Evolutionary conservation across 2,329 filamentous ascomycete species (phyloP), one percentile per base, ranked within the genome.

Genomic region (Endocalyx cinctus): DNA sequence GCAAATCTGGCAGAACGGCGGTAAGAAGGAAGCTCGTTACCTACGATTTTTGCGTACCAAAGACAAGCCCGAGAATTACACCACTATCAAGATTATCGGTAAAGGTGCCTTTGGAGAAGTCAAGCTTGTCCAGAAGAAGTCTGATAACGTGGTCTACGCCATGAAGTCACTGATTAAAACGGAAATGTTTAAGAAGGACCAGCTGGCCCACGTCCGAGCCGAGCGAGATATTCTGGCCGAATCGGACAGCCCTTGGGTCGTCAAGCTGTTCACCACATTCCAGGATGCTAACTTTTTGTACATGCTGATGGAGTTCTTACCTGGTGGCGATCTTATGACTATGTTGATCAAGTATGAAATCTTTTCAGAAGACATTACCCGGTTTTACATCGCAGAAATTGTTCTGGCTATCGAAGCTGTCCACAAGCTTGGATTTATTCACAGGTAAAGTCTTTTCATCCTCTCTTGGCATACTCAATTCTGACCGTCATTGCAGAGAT

Each of bases 301-400:
- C 70, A 92, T 98, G 82, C 73, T 98, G 41, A 98, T 98, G 92
- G 92, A 98, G 65, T 98, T 97, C 65, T 75, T 98, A 61, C 92
- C 92, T 6, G 92, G 92, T 62, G 92, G 92, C 62, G 92, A 98
- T 67, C 64, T 98, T 60, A 98, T 98, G 92, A 98, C 92, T 4
- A 98, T 98, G 92, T 73, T 98, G 49, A 98, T 98, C 70, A 98
- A 97, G 73, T 98, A 98, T 57, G 92, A 98, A 61, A 96, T 98
- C 60, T 98, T 98, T 62, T 94, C 88, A 0, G 90, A 97, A 61
- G 92, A 98, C 49, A 97, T 98, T 48, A 98, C 92, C 18, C 81
- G 92, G 13, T 98, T 98, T 65, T 98, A 98, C 65, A 98, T 98
- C 78, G 92, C 92, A 16, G 90, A 98, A 62, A 90, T 97, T 51